Conservation (phyloP, 176 grass and related monocot species). For the Ampelocalamus luodianensis region DNA sequence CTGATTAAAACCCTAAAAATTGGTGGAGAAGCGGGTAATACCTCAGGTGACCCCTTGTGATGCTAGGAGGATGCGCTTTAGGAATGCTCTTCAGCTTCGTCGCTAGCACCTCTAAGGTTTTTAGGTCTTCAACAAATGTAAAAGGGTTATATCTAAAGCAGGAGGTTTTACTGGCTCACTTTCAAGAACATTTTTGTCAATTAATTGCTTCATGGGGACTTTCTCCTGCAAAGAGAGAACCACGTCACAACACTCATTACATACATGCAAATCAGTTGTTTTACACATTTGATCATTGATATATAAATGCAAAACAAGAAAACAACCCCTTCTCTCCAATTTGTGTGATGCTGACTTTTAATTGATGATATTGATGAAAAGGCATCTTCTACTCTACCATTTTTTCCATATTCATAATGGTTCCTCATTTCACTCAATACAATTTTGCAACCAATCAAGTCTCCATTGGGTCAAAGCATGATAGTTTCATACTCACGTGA, state of each 20-base stretch:
- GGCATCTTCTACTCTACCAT: conserved; percentile 6
- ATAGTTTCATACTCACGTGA: not conserved
- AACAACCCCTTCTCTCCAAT: conserved; percentile 4
- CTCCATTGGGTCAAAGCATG: not conserved
- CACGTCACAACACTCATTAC: conserved; percentile 3
- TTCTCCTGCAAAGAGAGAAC: conserved; percentile 70
- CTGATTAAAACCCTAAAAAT: not conserved
- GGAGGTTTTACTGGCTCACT: conserved; percentile 68
- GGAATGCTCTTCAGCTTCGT: conserved; percentile 55
- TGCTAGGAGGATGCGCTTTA: not conserved
- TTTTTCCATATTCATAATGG: not conserved
- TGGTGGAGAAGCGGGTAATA: not conserved
- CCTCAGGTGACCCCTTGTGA: conserved; percentile 67
- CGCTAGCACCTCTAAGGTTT: conserved; percentile 71
- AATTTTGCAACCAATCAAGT: not conserved
- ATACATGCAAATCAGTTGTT: conserved; percentile 26
- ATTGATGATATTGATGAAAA: not conserved
- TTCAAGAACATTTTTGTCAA: conserved; percentile 65
- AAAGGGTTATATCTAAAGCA: conserved; percentile 73
- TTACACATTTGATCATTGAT: conserved; percentile 22
- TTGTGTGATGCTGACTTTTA: not conserved
- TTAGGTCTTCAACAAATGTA: conserved; percentile 75
- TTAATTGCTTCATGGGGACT: conserved; percentile 53
- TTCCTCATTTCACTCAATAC: not conserved
- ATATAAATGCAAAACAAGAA: conserved; percentile 35